Base-by-base conservation (phyloP, 2,329 filamentous ascomycete species). In the Juglanconis juglandina region DNA sequence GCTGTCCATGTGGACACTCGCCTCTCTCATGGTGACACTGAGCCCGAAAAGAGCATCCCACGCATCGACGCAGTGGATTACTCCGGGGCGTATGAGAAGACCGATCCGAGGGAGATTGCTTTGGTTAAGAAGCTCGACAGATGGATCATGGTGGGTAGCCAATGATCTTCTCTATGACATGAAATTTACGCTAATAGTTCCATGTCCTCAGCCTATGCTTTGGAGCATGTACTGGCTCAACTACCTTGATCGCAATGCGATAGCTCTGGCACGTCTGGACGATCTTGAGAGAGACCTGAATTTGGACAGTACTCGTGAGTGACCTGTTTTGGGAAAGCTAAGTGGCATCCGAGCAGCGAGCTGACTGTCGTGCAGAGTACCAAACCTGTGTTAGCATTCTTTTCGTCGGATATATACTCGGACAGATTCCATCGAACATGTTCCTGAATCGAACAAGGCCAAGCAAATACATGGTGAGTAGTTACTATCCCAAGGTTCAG, bases 211-310 rank as follows among this genome's bases (percentile, higher is more conserved):
- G 66, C 77, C 77, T 2, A 75, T 73, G 57, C 63, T 77, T 10
- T 75, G 72, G 56, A 37, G 39, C 46, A 59, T 59, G 56, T 59
- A 59, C 50, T 59, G 49, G 50, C 41, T 59, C 46, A 44, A 7
- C 5, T 56, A 73, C 68, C 69, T 80, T n/a, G 80, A 83, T 63
- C 72, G 79, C 14, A 83, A 82, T 59, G 81, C 85, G 49, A 84
- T 86, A 65, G 83, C 83, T 2, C 80, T 82, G 30, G 84, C 84
- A 3, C 75, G 78, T 24, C 67, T 87, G 37, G 79, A 83, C 59
- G 80, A 80, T 0, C 69, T 87, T 3, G 78, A 83, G 53, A 73
- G 78, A 9, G 80, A 86, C 51, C 69, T 87, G 2, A 71, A 74
- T 3, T 70, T 86, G 51, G 69, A 70, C 1, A 77, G 76, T 39